Evolutionary conservation across 176 grass and related monocot species (phyloP), one percentile per base, ranked within the genome.

Genomic region (Eragrostis curvula): DNA sequence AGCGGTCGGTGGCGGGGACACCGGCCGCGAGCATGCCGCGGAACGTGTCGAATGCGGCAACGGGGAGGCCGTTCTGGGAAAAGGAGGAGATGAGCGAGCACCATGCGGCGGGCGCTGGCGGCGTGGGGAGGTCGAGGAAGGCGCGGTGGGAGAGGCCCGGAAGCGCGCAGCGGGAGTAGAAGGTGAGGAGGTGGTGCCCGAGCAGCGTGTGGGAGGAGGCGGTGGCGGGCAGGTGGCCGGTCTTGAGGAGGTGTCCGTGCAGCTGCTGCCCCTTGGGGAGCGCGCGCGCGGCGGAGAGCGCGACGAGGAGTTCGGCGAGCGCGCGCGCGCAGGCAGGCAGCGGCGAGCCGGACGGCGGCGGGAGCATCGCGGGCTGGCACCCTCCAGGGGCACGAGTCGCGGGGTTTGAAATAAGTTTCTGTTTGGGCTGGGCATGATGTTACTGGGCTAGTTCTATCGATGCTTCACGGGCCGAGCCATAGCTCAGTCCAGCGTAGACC

Each of bases 131-230:
- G 62, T 90, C 91, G 49, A 90, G 88, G 87, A 95, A 95, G 88
- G 89, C 87, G 72, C 79, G 70, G 86, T 83, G 96, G 49, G 93
- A 91, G 72, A 85, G 72, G 9, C 62, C 67, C 5, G 93, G 96
- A 55, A 95, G 87, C 45, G 84, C 73, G 87, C 84, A 91, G 82
- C 90, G 90, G 69, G 89, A 80, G 89, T 93, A 98, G 68, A 95
- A 93, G 81, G 90, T 95, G 82, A 95, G 88, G 88, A 93, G 76
- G 81, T 95, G 90, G 82, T 95, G 88, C 79, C 72, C 90, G 87
- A 98, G 90, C 21, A 85, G 82, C 52, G 81, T 16, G 68, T 80
- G 73, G 47, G 90, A 78, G 42, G 90, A 75, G 61, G 86, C 84
- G 17, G 85, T 74, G 83, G 88, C 81, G 7, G 90, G 94, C 72